phyloP scores from a whole-genome alignment of 352 stramenopile species.

The Pseudoperonospora humuli region DNA sequence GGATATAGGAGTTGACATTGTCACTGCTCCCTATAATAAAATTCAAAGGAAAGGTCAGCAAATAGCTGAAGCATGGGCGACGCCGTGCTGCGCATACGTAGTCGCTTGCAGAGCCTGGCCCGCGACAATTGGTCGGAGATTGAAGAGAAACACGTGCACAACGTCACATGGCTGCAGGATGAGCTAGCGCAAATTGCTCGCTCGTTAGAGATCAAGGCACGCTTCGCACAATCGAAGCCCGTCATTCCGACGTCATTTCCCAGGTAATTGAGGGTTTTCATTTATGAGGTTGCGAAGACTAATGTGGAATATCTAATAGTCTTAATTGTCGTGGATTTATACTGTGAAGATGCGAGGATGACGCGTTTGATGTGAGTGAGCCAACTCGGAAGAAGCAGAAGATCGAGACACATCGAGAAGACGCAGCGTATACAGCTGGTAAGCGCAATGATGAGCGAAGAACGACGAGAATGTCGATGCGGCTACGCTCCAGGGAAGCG shows the following conservation, averaged over 20 bases:
- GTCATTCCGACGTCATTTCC: constrained; percentile 9
- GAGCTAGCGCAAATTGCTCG: constrained; percentile 43
- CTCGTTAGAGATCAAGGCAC: constrained; percentile 41
- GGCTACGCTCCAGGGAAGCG: constrained; percentile 1
- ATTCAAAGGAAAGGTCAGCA: constrained; percentile 18
- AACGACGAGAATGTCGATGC: constrained; percentile 8
- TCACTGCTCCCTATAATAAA: too few relatives aligned
- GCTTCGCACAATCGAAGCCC: constrained; percentile 28
- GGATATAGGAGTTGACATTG: too few relatives aligned
- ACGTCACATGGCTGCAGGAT: constrained; percentile 41
- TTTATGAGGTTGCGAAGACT: background rate
- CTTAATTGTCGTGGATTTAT: background rate
- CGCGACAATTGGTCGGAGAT: constrained; percentile 43
- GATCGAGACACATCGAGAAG: constrained; percentile 2
- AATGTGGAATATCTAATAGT: background rate
- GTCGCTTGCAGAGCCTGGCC: constrained; percentile 43
- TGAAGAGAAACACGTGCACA: constrained; percentile 35
- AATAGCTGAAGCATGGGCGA: constrained; percentile 37
- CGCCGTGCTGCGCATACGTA: constrained; percentile 52
- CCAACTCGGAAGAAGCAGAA: constrained; percentile 20
- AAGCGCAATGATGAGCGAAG: background rate
- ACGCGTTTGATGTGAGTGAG: background rate
- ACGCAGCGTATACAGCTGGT: background rate
- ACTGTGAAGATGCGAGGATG: constrained; percentile 3
- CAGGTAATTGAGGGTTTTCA: constrained; percentile 6